Evolutionary conservation across 2,329 filamentous ascomycete genomes (phyloP), one percentile per base, ranked within the genome.

Genomic region (Monilinia fructicola): DNA sequence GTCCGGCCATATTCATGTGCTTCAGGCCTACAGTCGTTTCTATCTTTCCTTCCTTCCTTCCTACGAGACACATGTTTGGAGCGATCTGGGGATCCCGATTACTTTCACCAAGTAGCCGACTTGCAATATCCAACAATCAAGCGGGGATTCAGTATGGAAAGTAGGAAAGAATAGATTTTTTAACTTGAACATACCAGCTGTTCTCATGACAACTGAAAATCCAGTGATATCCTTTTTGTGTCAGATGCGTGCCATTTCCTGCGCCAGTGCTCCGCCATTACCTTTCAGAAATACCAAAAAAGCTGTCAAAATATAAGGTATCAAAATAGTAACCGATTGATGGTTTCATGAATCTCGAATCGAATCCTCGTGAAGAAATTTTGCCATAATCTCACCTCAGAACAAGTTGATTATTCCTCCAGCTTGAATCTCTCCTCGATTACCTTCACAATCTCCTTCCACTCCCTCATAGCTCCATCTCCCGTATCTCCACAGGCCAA

Each of bases 401-500:
- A 14, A 9, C 28, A 21, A 63, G n/a, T 31, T 16, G 26, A 26
- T 65, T 61, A 68, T 50, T 28, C n/a, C 11, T 42, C 67, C 58
- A 70, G 48, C 21, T 65, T 63, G 58, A 82, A 69, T 11, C 78
- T 78, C 65, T 82, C 75, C 75, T 90, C 85, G 62, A 93, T 84
- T 1, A 85, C 80, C 12, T 76, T 76, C 12, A 95, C 91, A 76
- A 97, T 90, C 67, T 89, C 84, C 67, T 80, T 84, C 91, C 91
- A 96, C 63, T 91, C 86, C 75, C 84, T 86, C 93, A 97, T 97
- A 1, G 87, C 93, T 4, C 93, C 93, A 52, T 85, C 84, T 0
- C 93, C 93, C 2, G 89, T 83, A 78, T 97, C 93, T 18, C 92
- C 92, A 78, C 93, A 97, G 0, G 93, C 93, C 65, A 97, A 79